Base-by-base conservation (phyloP, 345 rosid genomes). In the Microcos paniculata region DNA sequence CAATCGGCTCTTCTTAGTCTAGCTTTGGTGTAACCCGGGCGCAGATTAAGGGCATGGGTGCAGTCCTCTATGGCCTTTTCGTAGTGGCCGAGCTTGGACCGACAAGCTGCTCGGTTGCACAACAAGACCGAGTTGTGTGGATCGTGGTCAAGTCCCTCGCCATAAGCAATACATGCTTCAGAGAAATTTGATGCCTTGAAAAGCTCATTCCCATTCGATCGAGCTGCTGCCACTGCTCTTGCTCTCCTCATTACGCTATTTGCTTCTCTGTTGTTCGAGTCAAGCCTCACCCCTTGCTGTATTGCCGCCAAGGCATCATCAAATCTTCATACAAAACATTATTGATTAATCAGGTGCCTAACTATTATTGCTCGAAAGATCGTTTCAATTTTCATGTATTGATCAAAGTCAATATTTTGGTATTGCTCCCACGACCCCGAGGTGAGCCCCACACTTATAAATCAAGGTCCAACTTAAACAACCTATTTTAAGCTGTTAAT, bases 1-100 rank as follows among this genome's bases (percentile, higher is more conserved):
- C 96, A 96, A 77, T 92, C 89, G 0, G 96, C 99, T 83, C 98
- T 86, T 79, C 99, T 83, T 40, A 96, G 88, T 53, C 97, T 86
- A 35, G 99, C 99, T 77, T 93, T 96, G 70, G 79, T 56, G 73
- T 96, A 96, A 1, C 78, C 76, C 0, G 97, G 96, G 15, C 91
- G 89, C 7, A 90, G 70, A 24, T 77, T 70, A 13, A 96, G 94
- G 1, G 98, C 99, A 10, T 82, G 82, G 16, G 79, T 85, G 79
- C 97, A 91, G 66, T 96, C 99, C 38, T 93, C 96, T 0, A 91
- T 73, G 0, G 94, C 92, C 46, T 88, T 89, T 18, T 87, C 91
- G 57, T 61, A 82, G n/a, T 87, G 89, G 46, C 90, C 87, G 2
- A 91, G 82, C 77, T 92, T 96, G 62, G 91, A 84, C 15, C 85